phyloP scores from a whole-genome alignment of 2,329 filamentous ascomycete species.

The Sporothrix luriei region DNA sequence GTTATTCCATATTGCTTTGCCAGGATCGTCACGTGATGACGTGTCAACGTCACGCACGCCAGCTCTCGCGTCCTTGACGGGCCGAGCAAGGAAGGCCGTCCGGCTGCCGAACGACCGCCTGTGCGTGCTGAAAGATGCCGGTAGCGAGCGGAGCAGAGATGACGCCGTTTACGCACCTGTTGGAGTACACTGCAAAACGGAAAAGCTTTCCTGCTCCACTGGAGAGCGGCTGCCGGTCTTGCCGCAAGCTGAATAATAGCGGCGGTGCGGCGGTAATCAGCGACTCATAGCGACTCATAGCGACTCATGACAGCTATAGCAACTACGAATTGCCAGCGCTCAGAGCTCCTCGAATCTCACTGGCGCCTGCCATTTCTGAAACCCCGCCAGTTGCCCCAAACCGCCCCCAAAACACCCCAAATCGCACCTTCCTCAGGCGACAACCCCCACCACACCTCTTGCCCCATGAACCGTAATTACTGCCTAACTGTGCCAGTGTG shows the following conservation, averaged over 20 bases:
- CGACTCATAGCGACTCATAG: too few relatives aligned
- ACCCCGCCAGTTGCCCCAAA: constrained; percentile 12
- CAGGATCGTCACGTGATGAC: neutral
- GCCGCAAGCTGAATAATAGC: constrained; percentile 23
- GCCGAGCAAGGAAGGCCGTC: neutral
- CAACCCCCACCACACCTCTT: constrained; percentile 13
- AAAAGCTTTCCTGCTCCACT: neutral
- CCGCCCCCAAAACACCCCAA: neutral
- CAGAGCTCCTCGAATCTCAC: neutral
- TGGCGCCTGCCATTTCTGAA: constrained; percentile 14
- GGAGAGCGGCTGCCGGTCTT: constrained; percentile 1
- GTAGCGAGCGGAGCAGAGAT: constrained; percentile 3
- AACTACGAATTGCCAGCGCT: neutral
- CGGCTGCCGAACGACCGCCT: neutral
- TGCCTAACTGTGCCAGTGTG: neutral
- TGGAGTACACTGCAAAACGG: neutral
- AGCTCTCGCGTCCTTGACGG: neutral
- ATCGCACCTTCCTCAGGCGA: neutral
- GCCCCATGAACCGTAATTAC: neutral
- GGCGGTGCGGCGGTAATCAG: too few relatives aligned
- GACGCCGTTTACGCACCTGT: neutral
- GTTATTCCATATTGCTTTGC: too few relatives aligned
- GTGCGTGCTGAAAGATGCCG: neutral
- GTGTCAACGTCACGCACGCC: neutral
- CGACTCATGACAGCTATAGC: too few relatives aligned